A percentile compares a stretch with the other conserved stretches of the same genome.
Conservation (phyloP, 192 early-diverging fungal genomes). For the Coemansia reversa region DNA sequence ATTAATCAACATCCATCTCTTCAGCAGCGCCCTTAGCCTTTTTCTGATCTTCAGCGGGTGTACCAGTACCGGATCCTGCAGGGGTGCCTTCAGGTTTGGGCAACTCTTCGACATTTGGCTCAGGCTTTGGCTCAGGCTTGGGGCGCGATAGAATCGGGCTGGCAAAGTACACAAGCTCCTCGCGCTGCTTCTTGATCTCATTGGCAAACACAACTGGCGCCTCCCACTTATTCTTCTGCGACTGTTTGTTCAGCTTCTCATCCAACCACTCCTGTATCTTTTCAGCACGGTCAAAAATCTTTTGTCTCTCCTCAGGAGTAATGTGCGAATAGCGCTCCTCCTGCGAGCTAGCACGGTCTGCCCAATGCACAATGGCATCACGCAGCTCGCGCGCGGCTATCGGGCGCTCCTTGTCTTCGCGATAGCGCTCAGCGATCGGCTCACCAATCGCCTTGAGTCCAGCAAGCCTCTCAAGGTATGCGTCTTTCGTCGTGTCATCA, state of each 20-base stretch:
- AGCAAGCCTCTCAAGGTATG: constrained; percentile 79
- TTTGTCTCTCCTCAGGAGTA: constrained; percentile 78
- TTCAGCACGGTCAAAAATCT: constrained; percentile 71
- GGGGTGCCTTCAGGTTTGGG: constrained; percentile 27
- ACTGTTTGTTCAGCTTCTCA: constrained; percentile 72
- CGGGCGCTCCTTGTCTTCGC: constrained; percentile 83
- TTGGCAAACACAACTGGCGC: constrained; percentile 66
- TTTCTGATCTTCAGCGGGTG: constrained; percentile 41
- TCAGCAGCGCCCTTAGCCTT: constrained; percentile 47
- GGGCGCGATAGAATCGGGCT: constrained; percentile 84
- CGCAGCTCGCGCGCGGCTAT: constrained; percentile 79
- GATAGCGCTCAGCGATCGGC: constrained; percentile 76
- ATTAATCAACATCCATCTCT: constrained; percentile 72
- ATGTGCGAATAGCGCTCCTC: constrained; percentile 91
- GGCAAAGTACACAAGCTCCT: constrained; percentile 67
- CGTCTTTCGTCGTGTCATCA: constrained; percentile 86
- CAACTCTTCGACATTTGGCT: constrained; percentile 34
- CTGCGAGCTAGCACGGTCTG: constrained; percentile 67
- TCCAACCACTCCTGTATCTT: constrained; percentile 87
- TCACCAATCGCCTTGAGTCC: constrained; percentile 78
- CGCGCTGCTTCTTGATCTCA: constrained; percentile 75
- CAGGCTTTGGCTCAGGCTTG: constrained; percentile 78
- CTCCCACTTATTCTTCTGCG: constrained; percentile 72
- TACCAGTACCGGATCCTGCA: background rate
- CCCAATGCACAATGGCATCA: constrained; percentile 71